A percentile compares a stretch with the other conserved stretches of the same genome.
These are phyloP conservation scores for Haberlea rhodopensis DNA, from an alignment of 257 asterid genomes.

Conservation along the genomic window DNA sequence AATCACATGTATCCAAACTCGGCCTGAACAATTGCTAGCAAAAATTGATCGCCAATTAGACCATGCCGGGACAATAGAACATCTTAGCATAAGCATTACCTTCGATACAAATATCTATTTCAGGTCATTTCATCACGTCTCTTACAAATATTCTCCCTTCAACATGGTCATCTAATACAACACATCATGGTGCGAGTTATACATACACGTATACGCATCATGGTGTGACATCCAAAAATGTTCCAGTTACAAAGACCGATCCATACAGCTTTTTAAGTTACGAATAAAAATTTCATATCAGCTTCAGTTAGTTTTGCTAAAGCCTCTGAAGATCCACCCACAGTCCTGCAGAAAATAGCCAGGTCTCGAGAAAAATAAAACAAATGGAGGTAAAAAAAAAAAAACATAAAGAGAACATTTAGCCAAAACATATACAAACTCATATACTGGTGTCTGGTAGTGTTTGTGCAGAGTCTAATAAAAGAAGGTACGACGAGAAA, in stretches of 20 bases:
- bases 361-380: neutral
- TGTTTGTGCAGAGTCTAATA: neutral
- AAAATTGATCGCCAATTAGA: neutral
- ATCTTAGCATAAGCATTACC: neutral
- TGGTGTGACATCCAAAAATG: too few relatives aligned
- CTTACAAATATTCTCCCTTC: too few relatives aligned
- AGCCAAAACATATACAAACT: neutral
- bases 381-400: neutral
- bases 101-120: neutral
- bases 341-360: constrained; percentile 57
- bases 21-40: too few relatives aligned
- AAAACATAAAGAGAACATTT: neutral
- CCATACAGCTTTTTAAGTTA: constrained; percentile 43
- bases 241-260: neutral
- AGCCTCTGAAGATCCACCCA: constrained; percentile 85
- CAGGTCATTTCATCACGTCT: neutral
- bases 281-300: constrained; percentile 76
- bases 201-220: too few relatives aligned
- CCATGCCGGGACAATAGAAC: neutral
- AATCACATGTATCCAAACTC: too few relatives aligned
- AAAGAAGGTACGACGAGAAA: neutral
- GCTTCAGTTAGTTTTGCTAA: constrained; percentile 78
- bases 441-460: neutral
- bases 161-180: too few relatives aligned
- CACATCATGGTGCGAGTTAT: too few relatives aligned